Base-by-base conservation (phyloP, 2,329 filamentous ascomycete species). In the Pseudogymnoascus sp. region DNA sequence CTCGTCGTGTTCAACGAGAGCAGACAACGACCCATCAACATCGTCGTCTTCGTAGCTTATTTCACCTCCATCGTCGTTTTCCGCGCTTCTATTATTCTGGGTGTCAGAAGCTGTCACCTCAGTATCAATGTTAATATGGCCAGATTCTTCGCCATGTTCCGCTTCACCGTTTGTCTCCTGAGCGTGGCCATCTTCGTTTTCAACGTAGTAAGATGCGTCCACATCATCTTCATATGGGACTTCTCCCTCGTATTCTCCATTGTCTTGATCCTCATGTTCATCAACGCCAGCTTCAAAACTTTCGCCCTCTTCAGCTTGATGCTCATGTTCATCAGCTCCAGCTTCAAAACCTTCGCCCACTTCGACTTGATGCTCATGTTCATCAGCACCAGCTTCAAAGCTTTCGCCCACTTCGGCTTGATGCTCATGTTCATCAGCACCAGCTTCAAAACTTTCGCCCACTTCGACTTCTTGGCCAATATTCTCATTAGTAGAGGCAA, bases 31-130 rank as follows among this genome's bases (percentile, higher is more conserved):
- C 62, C 35, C 22, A 36, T 60, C 22, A 23, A 64, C 60, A 22
- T 65, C 64, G 25, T 66, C 68, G 19, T 75, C 70, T 35, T 77
- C 74, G 58, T 76, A 75, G 42, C 74, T 74, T 25, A 74, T 75
- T 58, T 78, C 76, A 39, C 76, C 74, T 11, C 68, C 63, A 1
- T 67, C 67, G 2, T 63, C 60, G 42, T 68, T 60, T 22, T 71
- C 61, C n/a, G 60, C 60, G 16, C 39, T 36, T 14, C 66, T 66
- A 16, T 58, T 39, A 6, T 64, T 25, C 38, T 60, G 58, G 38
- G 22, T 16, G 22, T 60, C 58, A 33, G 28, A 55, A 33, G 11
- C 25, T 39, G 25, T 19, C 22, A 25, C 58, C 58, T 60, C 58
- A 12, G 35, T 39, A 23, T 39, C 38, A 41, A 60, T 39, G 49